phyloP scores from a whole-genome alignment of 2,329 filamentous ascomycete species.

The Paecilomyces formosus region DNA sequence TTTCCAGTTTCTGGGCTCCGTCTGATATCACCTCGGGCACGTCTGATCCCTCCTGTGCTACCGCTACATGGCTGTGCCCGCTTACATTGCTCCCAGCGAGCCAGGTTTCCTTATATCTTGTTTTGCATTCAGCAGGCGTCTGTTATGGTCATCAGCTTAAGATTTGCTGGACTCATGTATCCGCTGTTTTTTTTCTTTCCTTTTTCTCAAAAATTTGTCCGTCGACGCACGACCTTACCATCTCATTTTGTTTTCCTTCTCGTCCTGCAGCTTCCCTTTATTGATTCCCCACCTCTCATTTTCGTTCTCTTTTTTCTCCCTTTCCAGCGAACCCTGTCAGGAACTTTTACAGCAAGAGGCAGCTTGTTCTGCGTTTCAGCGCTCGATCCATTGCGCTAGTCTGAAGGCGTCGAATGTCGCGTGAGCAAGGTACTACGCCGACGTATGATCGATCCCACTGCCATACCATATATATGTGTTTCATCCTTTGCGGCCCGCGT shows the following conservation, averaged over 20 bases:
- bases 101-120: slow-evolving; percentile 15
- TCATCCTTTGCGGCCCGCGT: slow-evolving; percentile 14
- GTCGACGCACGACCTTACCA: slow-evolving; percentile 1
- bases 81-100: slow-evolving; percentile 19
- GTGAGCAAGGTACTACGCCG: slow-evolving; percentile 12
- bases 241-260: slow-evolving; percentile 2
- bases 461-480: slow-evolving; percentile 27
- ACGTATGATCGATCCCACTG: slow-evolving; percentile 13
- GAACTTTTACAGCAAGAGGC: neutral
- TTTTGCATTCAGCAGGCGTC: slow-evolving; percentile 34
- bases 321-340: neutral
- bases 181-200: slow-evolving; percentile 11
- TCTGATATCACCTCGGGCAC: slow-evolving; percentile 3
- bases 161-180: slow-evolving; percentile 23
- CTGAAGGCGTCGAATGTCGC: slow-evolving; percentile 13
- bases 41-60: slow-evolving; percentile 3
- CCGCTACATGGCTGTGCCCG: slow-evolving; percentile 6
- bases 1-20: slow-evolving; percentile 5
- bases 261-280: slow-evolving; percentile 3
- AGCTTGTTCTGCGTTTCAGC: neutral
- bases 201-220: slow-evolving; percentile 5
- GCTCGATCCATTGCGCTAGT: slow-evolving; percentile 10
- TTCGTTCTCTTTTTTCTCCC: neutral
- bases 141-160: slow-evolving; percentile 23
- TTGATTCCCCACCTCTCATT: slow-evolving; percentile 1